Evolutionary conservation across 169 alveolate genomes (phyloP), one percentile per base, ranked within the genome.

Genomic region (Plasmodium knowlesi): DNA sequence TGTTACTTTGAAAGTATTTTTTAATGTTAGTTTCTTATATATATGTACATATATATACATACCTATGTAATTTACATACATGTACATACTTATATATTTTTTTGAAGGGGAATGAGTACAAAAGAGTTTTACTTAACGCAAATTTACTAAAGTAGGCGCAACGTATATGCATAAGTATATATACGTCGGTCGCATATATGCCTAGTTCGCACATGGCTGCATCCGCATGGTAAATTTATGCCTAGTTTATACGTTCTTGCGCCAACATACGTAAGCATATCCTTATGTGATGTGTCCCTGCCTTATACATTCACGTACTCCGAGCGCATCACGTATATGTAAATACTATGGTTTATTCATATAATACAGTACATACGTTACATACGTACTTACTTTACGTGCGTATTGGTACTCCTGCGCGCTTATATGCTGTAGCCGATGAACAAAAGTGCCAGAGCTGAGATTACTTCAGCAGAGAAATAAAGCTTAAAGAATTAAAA

Each of bases 1-100:
- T 79, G 84, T 41, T 41, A 79, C 34, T 79, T 79, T 22, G 10
- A 79, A 32, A 50, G 10, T 76, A 37, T 76, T 28, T 76, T 76
- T 76, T 76, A 67, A 67, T 22, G 22, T 67, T 67, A 67, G 32
- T 28, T 67, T 67, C 76, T 1, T 9, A 67, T 67, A 25, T 67
- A 67, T 28, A 67, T 67, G 16, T 67, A 67, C 25, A 22, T 78
- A 19, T 16, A 2, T 41, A 34, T 78, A 3, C 22, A 78, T 78
- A 32, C 22, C 3, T 41, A 34, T 78, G 10, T 78, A 78, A 0
- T 43, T 43, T 43, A 43, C 5, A 9, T 74, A 32, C 50, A 9
- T 76, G 12, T 73, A 32, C 83, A 76, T 76, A 28, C 37, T 25
- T 50, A 67, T 16, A 19, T 25, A 37, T 28, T 67, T 67, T 67